Percentiles rank a stretch among this genome's conserved stretches.
phyloP scores from a whole-genome alignment of 169 alveolate species.

The Plasmodium gaboni region DNA sequence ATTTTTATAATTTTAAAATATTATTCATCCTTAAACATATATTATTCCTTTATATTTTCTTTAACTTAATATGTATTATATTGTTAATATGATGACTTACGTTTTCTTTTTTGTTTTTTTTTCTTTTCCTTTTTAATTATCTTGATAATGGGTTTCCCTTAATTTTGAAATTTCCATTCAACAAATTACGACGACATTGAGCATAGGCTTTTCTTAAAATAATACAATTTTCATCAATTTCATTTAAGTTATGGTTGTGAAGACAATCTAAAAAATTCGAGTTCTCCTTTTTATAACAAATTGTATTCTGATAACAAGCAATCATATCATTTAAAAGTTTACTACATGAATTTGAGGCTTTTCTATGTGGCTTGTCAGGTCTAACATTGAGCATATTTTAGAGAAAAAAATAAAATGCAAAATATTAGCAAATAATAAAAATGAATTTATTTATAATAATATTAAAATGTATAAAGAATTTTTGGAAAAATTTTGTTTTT shows the following conservation, averaged over 20 bases:
- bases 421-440: too few species aligned
- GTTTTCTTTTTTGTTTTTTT: background rate
- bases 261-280: constrained; percentile 84
- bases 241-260: constrained; percentile 81
- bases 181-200: constrained; percentile 87
- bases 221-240: constrained; percentile 86
- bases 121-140: constrained; percentile 14
- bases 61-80: too few species aligned
- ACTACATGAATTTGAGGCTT: constrained; percentile 88
- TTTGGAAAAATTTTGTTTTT: too few species aligned
- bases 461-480: too few species aligned
- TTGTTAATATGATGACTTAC: too few species aligned
- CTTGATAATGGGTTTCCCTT: constrained; percentile 86
- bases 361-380: constrained; percentile 87
- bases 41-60: too few species aligned
- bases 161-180: constrained; percentile 82
- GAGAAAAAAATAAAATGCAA: constrained; percentile 1
- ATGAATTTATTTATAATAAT: too few species aligned
- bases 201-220: constrained; percentile 84
- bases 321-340: constrained; percentile 83
- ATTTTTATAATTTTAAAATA: too few species aligned
- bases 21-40: too few species aligned
- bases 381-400: constrained; percentile 73
- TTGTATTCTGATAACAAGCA: constrained; percentile 84
- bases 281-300: constrained; percentile 80